These are phyloP conservation scores for Tulasnella sp. DNA, from an alignment of 768 basidiomycete genomes.

Conservation along the genomic window DNA sequence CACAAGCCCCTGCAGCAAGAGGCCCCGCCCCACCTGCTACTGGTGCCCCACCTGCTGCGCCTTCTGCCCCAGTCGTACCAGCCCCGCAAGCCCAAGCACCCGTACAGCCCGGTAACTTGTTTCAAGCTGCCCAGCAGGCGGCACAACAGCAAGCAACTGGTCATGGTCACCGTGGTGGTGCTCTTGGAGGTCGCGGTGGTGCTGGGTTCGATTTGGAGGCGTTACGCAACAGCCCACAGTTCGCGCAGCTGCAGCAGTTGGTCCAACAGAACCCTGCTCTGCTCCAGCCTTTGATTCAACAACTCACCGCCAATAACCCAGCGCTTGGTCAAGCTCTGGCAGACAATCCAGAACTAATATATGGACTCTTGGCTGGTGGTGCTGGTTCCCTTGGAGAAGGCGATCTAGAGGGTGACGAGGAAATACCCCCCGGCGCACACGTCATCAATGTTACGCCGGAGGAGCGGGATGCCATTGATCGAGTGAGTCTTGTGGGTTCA, in stretches of 20 bases:
- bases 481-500: constrained; percentile 40
- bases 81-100: constrained; percentile 19
- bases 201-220: constrained; percentile 33
- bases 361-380: constrained; percentile 45
- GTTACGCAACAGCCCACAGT: constrained; percentile 49
- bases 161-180: constrained; percentile 27
- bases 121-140: constrained; percentile 45
- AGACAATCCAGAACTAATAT: constrained; percentile 56
- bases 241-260: constrained; percentile 60
- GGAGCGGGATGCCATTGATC: constrained; percentile 76
- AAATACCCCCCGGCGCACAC: constrained; percentile 38
- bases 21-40: constrained; percentile 31
- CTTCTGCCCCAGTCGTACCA: constrained; percentile 22
- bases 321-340: constrained; percentile 54
- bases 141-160: constrained; percentile 26
- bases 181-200: constrained; percentile 24
- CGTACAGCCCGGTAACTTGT: constrained; percentile 42
- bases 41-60: constrained; percentile 28
- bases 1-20: constrained; percentile 25
- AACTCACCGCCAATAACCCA: constrained; percentile 64
- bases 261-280: constrained; percentile 64
- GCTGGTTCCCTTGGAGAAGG: constrained; percentile 26
- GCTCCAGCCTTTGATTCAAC: constrained; percentile 71
- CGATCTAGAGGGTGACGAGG: constrained; percentile 29
- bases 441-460: constrained; percentile 72